These are phyloP conservation scores for Oryza punctata DNA, from an alignment of 176 grass and related monocot genomes.

Conservation along the genomic window DNA sequence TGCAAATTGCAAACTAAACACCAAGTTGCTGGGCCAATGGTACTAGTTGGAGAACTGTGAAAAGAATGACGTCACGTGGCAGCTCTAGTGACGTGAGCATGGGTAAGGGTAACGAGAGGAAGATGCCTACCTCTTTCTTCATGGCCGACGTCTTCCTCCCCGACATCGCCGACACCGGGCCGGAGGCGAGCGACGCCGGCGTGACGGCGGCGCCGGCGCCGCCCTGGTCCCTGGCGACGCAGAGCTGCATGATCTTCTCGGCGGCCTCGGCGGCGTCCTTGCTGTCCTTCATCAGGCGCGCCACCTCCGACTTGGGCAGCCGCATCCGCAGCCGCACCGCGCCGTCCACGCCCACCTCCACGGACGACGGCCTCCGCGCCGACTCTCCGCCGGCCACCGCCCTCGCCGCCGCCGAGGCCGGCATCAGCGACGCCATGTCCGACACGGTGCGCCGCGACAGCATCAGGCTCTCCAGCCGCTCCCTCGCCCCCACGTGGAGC, in stretches of 20 bases:
- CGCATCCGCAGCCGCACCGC: conserved; percentile 74
- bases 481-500: conserved; percentile 73
- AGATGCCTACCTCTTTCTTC: conserved; percentile 68
- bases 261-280: conserved; percentile 72
- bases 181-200: not conserved
- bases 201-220: not conserved
- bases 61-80: conserved; percentile 8
- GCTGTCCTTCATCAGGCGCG: conserved; percentile 93
- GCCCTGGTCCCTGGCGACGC: conserved; percentile 61
- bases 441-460: conserved; percentile 84
- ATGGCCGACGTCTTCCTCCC: conserved; percentile 15
- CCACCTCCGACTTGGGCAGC: conserved; percentile 81
- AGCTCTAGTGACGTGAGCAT: not conserved
- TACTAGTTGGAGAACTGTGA: not conserved
- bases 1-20: too few relatives aligned
- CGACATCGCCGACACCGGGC: conserved; percentile 11
- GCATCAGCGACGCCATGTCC: conserved; percentile 52
- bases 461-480: conserved; percentile 91
- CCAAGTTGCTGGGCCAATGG: not conserved
- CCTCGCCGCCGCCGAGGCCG: not conserved
- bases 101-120: not conserved
- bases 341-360: conserved; percentile 62
- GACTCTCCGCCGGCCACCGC: not conserved
- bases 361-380: conserved; percentile 31
- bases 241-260: conserved; percentile 89